Evolutionary conservation across 768 basidiomycete genomes (phyloP), one percentile per base, ranked within the genome.

Genomic region (Hysterangium stoloniferum): DNA sequence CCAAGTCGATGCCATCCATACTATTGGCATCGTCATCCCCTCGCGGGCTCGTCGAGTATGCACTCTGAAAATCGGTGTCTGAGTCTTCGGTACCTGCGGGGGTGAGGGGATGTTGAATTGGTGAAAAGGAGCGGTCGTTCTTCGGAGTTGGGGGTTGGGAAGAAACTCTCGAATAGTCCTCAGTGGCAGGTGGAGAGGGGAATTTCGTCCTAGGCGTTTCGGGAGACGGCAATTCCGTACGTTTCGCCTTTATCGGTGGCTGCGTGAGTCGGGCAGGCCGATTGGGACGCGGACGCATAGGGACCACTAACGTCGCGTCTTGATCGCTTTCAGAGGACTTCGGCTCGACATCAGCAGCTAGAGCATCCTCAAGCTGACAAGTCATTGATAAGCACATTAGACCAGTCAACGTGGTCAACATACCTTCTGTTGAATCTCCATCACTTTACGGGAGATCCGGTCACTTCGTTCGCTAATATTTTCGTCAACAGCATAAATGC

Each of bases 361-460:
- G 66, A 4, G 89, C 89, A 32, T 71, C 74, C 63, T 91, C 90
- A 49, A 93, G 71, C 89, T 92, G 54, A 44, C 22, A 54, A 15
- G 15, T 28, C 29, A 32, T 9, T 24, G 19, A 52, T 37, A 38
- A 32, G 24, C 50, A 41, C 36, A 54, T 44, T 53, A 29, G 56
- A 58, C 27, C 31, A 33, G 31, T 44, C 17, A 36, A 35, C 29
- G 48, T 47, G 19, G 38, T n/a, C n/a, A 46, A 64, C 71, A 48
- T 37, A 91, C 92, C 79, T 94, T 95, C 56, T 86, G 81, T 68
- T 95, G 91, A 52, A 96, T 94, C 65, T 86, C 80, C 42, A 86
- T 61, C 40, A 96, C 86, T 65, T 92, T 90, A 63, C 86, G 80
- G 22, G 88, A 84, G 49, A 96, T 93, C 61, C 78, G 81, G 58